phyloP scores from a whole-genome alignment of 805 yeast species.

The Myxozyma sirexii region DNA sequence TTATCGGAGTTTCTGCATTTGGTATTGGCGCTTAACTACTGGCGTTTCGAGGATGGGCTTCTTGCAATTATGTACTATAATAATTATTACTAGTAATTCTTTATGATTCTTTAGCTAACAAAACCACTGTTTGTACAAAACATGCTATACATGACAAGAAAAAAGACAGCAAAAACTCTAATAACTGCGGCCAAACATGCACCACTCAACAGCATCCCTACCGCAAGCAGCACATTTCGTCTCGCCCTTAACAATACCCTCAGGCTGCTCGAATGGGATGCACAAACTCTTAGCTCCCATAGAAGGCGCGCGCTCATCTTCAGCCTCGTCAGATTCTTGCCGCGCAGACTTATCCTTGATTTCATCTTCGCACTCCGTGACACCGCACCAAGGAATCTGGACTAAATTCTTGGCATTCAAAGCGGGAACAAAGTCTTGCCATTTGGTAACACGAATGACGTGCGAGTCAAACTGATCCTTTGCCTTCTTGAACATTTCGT shows the following conservation, averaged over 20 bases:
- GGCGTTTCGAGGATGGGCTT: not conserved
- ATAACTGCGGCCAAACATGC: constrained; percentile 97
- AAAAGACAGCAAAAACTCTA: constrained; percentile 43
- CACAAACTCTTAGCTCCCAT: constrained; percentile 99
- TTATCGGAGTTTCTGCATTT: not conserved
- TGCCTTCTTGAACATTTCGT: constrained; percentile 72
- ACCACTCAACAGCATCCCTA: constrained; percentile 70
- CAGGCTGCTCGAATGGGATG: constrained; percentile 84
- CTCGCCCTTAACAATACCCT: constrained; percentile 59
- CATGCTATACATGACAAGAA: not conserved
- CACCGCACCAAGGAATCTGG: constrained; percentile 98
- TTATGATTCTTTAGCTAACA: not conserved
- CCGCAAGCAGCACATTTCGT: constrained; percentile 89
- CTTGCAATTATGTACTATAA: too few relatives aligned
- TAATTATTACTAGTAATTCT: not conserved
- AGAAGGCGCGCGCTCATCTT: constrained; percentile 95
- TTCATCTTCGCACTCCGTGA: constrained; percentile 89
- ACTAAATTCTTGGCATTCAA: constrained; percentile 89
- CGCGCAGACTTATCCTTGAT: constrained; percentile 87
- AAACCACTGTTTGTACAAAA: not conserved
- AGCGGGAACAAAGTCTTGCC: constrained; percentile 92
- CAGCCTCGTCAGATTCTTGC: constrained; percentile 73
- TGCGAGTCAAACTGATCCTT: constrained; percentile 82
- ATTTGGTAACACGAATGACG: constrained; percentile 75
- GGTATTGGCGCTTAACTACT: not conserved